phyloP scores from a whole-genome alignment of 2,329 filamentous ascomycete species.

The Arthrobotrys conoides region DNA sequence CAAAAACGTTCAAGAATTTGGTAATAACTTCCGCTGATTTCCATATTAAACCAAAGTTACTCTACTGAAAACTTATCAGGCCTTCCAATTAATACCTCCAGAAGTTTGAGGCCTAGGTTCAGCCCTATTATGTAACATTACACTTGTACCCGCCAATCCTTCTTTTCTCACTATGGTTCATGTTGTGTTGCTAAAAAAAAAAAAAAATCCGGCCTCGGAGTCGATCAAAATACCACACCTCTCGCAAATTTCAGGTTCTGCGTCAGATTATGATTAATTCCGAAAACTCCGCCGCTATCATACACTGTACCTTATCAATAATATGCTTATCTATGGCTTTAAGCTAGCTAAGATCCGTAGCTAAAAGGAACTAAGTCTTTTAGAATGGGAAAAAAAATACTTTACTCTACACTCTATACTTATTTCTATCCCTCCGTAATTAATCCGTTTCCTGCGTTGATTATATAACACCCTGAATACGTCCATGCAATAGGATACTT shows the following conservation, averaged over 20 bases:
- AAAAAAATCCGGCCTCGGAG: neutral
- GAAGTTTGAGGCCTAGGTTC: conserved; percentile 14
- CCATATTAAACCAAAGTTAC: neutral
- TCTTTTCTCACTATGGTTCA: neutral
- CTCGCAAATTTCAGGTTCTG: neutral
- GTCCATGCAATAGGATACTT: too few species aligned
- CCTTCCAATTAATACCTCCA: neutral
- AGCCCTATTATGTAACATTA: conserved; percentile 18
- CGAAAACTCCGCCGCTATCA: conserved; percentile 2
- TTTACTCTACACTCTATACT: too few species aligned
- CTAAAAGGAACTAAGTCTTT: conserved; percentile 2
- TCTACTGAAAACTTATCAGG: neutral
- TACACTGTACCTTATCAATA: neutral
- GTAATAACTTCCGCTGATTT: neutral
- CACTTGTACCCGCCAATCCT: neutral
- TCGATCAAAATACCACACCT: conserved; percentile 11
- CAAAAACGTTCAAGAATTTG: neutral
- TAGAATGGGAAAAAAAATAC: neutral
- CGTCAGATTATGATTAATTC: conserved; percentile 4
- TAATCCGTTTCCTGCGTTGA: conserved; percentile 1
- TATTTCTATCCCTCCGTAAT: conserved; percentile 7
- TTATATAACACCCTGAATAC: neutral
- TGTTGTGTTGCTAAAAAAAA: neutral
- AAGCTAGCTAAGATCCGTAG: conserved; percentile 9
- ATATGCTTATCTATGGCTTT: neutral